These are phyloP conservation scores for Leishmania tropica DNA, from an alignment of 208 protist species.

Conservation along the genomic window DNA sequence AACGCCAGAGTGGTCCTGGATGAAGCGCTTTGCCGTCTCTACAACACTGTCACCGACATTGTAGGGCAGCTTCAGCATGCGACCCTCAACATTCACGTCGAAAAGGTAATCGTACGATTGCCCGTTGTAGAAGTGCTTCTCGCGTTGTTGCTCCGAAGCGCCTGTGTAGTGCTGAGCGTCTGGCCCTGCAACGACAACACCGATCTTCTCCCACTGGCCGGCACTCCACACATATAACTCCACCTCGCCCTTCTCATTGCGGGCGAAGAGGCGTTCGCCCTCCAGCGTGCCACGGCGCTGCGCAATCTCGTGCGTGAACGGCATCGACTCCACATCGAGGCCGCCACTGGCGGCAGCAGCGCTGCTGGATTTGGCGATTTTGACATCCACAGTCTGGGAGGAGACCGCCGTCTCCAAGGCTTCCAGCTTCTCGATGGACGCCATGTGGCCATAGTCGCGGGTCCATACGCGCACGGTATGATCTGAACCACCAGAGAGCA, in stretches of 20 bases:
- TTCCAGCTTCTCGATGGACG: conserved; percentile 65
- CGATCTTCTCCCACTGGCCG: conserved; percentile 89
- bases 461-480: conserved; percentile 92
- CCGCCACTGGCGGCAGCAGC: conserved; percentile 25
- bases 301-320: conserved; percentile 52
- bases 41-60: conserved; percentile 89
- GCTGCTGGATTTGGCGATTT: conserved; percentile 19
- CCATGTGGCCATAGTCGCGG: conserved; percentile 45
- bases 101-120: conserved; percentile 96
- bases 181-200: conserved; percentile 88
- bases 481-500: conserved; percentile 87
- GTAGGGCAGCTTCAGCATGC: conserved; percentile 90
- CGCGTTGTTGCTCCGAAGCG: conserved; percentile 23
- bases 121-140: conserved; percentile 85
- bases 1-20: conserved; percentile 73
- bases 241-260: conserved; percentile 64
- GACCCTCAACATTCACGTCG: conserved; percentile 89
- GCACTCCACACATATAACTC: conserved; percentile 81
- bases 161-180: conserved; percentile 40
- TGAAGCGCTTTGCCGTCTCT: conserved; percentile 90
- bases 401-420: conserved; percentile 53
- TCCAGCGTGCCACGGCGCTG: conserved; percentile 38
- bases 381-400: conserved; percentile 66
- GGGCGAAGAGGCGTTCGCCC: conserved; percentile 67
- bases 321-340: conserved; percentile 37